Conservation (phyloP, 2,329 filamentous ascomycete genomes). For the Lecanicillium sp. region DNA sequence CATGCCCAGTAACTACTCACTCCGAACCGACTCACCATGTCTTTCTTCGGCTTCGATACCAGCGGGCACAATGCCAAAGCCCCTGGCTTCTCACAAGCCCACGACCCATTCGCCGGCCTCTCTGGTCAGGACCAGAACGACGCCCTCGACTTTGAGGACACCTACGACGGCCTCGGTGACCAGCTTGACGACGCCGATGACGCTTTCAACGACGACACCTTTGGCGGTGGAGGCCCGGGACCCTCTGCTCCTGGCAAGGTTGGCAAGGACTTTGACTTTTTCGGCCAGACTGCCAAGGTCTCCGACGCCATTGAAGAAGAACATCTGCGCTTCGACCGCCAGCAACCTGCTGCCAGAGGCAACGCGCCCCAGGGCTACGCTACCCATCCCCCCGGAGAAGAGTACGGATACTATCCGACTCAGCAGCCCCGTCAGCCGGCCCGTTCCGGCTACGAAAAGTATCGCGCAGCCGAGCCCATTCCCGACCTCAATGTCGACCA, state of each 20-base stretch:
- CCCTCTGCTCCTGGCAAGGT: conserved; percentile 41
- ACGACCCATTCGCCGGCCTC: conserved; percentile 83
- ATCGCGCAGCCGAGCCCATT: conserved; percentile 73
- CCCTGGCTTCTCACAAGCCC: conserved; percentile 72
- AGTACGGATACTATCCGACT: conserved; percentile 29
- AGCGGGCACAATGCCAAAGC: conserved; percentile 56
- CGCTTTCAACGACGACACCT: conserved; percentile 95
- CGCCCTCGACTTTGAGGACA: conserved; percentile 80
- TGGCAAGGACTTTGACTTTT: conserved; percentile 96
- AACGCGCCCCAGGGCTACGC: conserved; percentile 25
- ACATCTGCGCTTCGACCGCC: conserved; percentile 72
- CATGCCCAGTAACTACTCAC: conserved; percentile 6
- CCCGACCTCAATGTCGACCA: conserved; percentile 89
- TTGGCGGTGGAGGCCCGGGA: conserved; percentile 46
- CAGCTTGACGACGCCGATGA: conserved; percentile 87
- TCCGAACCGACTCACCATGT: conserved; percentile 48
- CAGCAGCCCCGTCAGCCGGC: conserved; percentile 38
- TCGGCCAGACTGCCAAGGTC: conserved; percentile 83
- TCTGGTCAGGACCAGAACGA: conserved; percentile 51
- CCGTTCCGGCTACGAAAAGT: conserved; percentile 85
- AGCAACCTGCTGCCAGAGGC: conserved; percentile 49
- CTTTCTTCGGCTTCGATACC: conserved; percentile 85
- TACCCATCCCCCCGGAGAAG: conserved; percentile 20
- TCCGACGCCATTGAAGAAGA: conserved; percentile 83
- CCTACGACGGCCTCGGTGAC: conserved; percentile 89